Conservation (phyloP, 768 basidiomycete species). For the Chalciporus chontae region DNA sequence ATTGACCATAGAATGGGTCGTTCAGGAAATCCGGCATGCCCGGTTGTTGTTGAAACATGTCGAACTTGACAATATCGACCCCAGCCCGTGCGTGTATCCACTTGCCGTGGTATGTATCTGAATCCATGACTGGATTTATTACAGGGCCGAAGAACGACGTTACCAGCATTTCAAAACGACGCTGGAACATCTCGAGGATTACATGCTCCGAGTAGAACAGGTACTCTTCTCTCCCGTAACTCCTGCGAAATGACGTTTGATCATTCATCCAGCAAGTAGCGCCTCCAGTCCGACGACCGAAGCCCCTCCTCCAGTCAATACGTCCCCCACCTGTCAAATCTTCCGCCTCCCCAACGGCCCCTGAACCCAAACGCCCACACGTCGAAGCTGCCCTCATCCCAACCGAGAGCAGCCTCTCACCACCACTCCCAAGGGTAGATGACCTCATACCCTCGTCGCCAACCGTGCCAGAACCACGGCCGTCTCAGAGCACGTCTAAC, state of each 20-base stretch:
- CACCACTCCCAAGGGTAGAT: conserved; percentile 14
- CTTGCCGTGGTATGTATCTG: conserved; percentile 1
- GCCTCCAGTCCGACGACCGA: conserved; percentile 38
- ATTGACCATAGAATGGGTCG: background rate
- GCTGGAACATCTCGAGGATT: conserved; percentile 53
- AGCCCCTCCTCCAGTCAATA: conserved; percentile 51
- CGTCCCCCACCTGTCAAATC: conserved; percentile 37
- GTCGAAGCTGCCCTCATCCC: conserved; percentile 24
- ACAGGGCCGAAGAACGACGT: conserved; percentile 41
- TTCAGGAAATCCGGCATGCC: conserved; percentile 53
- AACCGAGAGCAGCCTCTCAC: conserved; percentile 16
- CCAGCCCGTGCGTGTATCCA: conserved; percentile 37
- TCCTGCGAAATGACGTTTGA: background rate
- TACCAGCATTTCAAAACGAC: conserved; percentile 46
- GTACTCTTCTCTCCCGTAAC: conserved; percentile 29
- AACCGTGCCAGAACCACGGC: conserved; percentile 11
- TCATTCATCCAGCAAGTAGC: conserved; percentile 36
- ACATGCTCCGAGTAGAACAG: conserved; percentile 50
- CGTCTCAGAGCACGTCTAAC: conserved; percentile 4
- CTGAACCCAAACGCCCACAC: conserved; percentile 6
- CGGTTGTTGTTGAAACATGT: conserved; percentile 55
- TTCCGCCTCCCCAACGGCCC: background rate
- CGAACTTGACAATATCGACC: conserved; percentile 45
- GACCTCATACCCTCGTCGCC: conserved; percentile 41
- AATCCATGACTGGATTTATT: background rate